Evolutionary conservation across 306 rosid genomes (phyloP).

Genomic region (Dalbergia cultrata): DNA sequence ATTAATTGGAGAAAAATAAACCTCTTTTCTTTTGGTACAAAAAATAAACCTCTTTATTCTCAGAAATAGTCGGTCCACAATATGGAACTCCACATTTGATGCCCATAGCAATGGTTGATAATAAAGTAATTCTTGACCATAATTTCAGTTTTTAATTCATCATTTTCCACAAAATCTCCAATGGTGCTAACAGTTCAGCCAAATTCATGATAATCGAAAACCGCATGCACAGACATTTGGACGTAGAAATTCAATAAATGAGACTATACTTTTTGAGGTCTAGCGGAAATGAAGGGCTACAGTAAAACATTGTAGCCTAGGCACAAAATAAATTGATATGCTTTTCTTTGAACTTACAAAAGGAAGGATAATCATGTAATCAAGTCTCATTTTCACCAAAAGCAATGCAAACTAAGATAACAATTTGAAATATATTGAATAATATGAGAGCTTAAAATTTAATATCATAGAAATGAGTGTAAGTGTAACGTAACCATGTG

Average conservation of each 20-base stretch:
- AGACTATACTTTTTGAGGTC: background rate
- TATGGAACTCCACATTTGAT: background rate
- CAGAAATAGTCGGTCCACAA: background rate
- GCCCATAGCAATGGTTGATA: slow-evolving; percentile 15
- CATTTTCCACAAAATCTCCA: background rate
- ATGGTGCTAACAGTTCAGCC: background rate
- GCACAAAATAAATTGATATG: slow-evolving; percentile 11
- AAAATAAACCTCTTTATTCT: slow-evolving; percentile 7
- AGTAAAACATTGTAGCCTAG: background rate
- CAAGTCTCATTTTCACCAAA: slow-evolving; percentile 22
- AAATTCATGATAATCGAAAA: slow-evolving; percentile 26
- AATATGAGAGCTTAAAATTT: background rate
- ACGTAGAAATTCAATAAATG: slow-evolving; percentile 7
- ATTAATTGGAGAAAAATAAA: slow-evolving; percentile 29
- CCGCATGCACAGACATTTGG: background rate
- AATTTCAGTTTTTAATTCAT: slow-evolving; percentile 6
- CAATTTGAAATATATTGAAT: slow-evolving; percentile 4
- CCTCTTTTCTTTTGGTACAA: no score
- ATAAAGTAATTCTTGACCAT: background rate
- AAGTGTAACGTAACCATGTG: background rate
- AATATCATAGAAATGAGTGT: background rate
- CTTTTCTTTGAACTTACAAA: slow-evolving; percentile 1
- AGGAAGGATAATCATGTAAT: slow-evolving; percentile 11
- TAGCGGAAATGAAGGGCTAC: background rate
- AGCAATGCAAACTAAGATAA: background rate